phyloP scores from a whole-genome alignment of 1,284 basidiomycete genomes.

The Macrocybe sp. region DNA sequence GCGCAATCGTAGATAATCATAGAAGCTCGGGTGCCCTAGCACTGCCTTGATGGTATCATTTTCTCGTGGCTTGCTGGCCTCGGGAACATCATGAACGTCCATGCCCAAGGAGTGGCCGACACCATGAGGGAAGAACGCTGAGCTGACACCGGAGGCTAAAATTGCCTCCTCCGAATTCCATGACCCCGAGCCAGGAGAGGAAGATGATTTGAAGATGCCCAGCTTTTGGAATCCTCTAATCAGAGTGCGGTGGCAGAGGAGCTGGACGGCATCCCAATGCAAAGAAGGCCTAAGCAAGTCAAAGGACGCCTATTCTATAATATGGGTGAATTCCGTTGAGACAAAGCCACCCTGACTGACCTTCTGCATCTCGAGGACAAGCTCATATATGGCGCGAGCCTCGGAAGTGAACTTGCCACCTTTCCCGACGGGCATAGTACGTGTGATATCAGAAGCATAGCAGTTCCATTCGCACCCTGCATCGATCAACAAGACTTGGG shows the following conservation, averaged over 20 bases:
- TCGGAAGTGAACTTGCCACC: constrained; percentile 81
- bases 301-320: constrained; percentile 52
- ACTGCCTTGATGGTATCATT: constrained; percentile 45
- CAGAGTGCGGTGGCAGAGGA: constrained; percentile 75
- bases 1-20: constrained; percentile 73
- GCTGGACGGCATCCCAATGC: constrained; percentile 85
- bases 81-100: constrained; percentile 85
- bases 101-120: constrained; percentile 85
- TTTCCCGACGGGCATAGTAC: constrained; percentile 87
- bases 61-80: constrained; percentile 58
- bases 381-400: constrained; percentile 75
- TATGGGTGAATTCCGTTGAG: neutral
- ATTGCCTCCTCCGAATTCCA: constrained; percentile 65
- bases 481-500: constrained; percentile 87
- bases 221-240: constrained; percentile 77
- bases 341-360: constrained; percentile 30
- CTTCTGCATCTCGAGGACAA: constrained; percentile 87
- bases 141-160: constrained; percentile 68
- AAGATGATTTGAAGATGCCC: constrained; percentile 73
- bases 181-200: constrained; percentile 41
- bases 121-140: constrained; percentile 91
- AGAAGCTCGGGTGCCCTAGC: constrained; percentile 61
- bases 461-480: constrained; percentile 88
- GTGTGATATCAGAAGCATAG: constrained; percentile 79
- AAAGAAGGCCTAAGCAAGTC: constrained; percentile 63